Percentiles rank a stretch among this genome's conserved stretches.
phyloP scores from a whole-genome alignment of 768 basidiomycete genomes.

The Imleria badia region DNA sequence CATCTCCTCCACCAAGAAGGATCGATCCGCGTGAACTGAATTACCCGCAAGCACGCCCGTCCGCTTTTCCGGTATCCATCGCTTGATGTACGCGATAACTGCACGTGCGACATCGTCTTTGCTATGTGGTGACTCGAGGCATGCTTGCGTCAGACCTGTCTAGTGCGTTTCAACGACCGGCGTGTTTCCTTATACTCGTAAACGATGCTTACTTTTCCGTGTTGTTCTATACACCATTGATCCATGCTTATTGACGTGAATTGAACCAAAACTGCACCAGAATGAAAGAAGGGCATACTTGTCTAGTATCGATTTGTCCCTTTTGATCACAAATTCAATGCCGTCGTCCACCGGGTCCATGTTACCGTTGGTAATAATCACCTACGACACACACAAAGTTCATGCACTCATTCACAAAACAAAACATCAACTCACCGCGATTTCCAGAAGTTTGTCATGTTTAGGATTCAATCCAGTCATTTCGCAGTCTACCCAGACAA shows the following conservation, averaged over 20 bases:
- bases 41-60: conserved; percentile 80
- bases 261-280: neutral
- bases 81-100: conserved; percentile 77
- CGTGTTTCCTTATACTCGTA: neutral
- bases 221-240: conserved; percentile 84
- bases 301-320: conserved; percentile 69
- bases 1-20: conserved; percentile 77
- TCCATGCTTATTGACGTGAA: conserved; percentile 59
- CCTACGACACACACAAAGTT: conserved; percentile 40
- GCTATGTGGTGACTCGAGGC: conserved; percentile 67
- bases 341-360: conserved; percentile 81
- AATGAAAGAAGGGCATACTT: conserved; percentile 43
- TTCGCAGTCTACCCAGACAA: conserved; percentile 80
- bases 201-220: conserved; percentile 55
- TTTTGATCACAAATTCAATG: conserved; percentile 70
- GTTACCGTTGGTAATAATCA: conserved; percentile 86
- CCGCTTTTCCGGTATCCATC: conserved; percentile 71
- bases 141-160: conserved; percentile 83
- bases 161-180: conserved; percentile 26
- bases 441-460: conserved; percentile 75
- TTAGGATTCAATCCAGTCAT: conserved; percentile 76
- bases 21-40: conserved; percentile 79
- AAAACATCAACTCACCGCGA: conserved; percentile 47
- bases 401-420: neutral
- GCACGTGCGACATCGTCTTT: conserved; percentile 56